Evolutionary conservation across 2,329 filamentous ascomycete species (phyloP), one percentile per base, ranked within the genome.

Genomic region (Monilinia polystroma): DNA sequence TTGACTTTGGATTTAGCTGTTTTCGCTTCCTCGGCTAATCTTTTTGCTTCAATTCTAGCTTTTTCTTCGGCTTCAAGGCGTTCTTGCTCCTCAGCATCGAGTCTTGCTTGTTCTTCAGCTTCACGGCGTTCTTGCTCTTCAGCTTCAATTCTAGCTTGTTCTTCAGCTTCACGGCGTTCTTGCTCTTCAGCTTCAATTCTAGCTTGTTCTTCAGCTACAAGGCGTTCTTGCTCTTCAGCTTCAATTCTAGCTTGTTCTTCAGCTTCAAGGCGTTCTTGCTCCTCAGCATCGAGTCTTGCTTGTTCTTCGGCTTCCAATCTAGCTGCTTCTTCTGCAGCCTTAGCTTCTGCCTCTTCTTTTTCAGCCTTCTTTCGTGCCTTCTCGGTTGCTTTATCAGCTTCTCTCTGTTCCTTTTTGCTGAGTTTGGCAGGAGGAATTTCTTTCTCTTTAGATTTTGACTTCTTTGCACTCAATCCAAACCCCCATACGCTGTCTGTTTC

Each of bases 341-440:
- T 74, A 60, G 64, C 82, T 72, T 80, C 80, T 41, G 78, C 81
- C 43, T 83, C 80, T 72, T 82, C 83, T 71, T 82, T 73, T 26
- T 83, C 81, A 35, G 83, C 80, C 73, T 82, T 83, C 71, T 81
- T 81, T 16, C 80, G 78, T 69, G 84, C 83, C 68, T 81, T 83
- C 70, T 81, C 80, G 71, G 77, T 81, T 55, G 83, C 73, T 72
- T 81, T 83, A 16, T 72, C 72, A 4, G 83, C 81, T 72, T 82
- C 82, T 71, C 82, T 81, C 23, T 81, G 78, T 71, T 84, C 83
- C 68, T 81, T 84, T 71, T 82, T 81, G 73, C 74, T 80, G 53
- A 84, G 75, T 73, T 81, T 83, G n/a, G 70, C 54, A 7, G 73
- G 71, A 14, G 70, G 68, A 35, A 59, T 75, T 70, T 79, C 80